Base-by-base conservation (phyloP, 2,329 filamentous ascomycete genomes). In the Huntiella abstrusa region DNA sequence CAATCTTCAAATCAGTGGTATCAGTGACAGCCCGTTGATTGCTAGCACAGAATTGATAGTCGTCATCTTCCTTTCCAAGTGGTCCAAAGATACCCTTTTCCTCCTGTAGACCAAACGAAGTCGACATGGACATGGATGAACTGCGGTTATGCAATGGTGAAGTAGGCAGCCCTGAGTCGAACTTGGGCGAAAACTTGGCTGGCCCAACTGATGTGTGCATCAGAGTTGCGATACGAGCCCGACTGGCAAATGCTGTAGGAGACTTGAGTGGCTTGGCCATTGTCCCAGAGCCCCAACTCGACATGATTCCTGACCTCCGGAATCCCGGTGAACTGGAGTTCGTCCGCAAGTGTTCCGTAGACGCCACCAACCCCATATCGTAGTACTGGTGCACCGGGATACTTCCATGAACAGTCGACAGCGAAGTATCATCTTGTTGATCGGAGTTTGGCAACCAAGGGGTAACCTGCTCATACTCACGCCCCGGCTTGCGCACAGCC, bases 351-450 rank as follows among this genome's bases (percentile, higher is more conserved):
- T 91, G 83, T 32, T 87, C 82, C 0, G 76, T 79, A 46, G 75
- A 84, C 28, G 80, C 80, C n/a, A 80, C 70, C 11, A 87, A 60
- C 52, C 75, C 77, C 53, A 88, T 73, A 49, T 87, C 81, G 57
- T 85, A 88, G 46, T 75, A 66, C 13, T 79, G 67, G 42, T 75
- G 67, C 4, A 77, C 64, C 0, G 63, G 61, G 51, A 71, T 59
- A 58, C 62, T 55, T 47, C 33, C 54, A 41, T 38, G 50, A 34
- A 33, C 41, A 44, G 41, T 46, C 34, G 28, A 35, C 22, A 50
- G 38, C n/a, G 41, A 49, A 16, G 43, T 46, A 10, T 49, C 43
- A 22, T 56, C 56, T 41, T 55, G 53, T 38, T 52, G 50, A 28
- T 51, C 50, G 7, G 48, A 40, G 13, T 54, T 47, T 38, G 55